Conservation (phyloP, 768 basidiomycete genomes). For the Hygrophorus russula region DNA sequence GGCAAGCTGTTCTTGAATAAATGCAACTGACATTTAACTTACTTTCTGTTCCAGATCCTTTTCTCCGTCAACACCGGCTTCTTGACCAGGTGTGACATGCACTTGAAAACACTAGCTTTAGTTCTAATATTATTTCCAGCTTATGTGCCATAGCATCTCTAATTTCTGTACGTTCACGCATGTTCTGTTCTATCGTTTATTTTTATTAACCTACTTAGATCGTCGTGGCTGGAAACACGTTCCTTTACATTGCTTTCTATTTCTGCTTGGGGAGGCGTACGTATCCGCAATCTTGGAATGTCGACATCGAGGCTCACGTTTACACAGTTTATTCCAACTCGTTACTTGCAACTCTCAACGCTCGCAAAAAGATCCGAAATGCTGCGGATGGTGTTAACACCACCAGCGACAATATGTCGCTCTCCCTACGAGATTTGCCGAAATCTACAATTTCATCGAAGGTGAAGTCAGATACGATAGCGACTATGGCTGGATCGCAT, state of each 20-base stretch:
- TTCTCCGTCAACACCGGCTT: constrained; percentile 44
- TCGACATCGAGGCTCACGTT: neutral
- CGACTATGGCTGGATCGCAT: neutral
- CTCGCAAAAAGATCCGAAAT: constrained; percentile 25
- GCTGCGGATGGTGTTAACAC: constrained; percentile 23
- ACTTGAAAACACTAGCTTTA: constrained; percentile 25
- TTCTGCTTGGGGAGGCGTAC: constrained; percentile 38
- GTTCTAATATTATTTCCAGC: constrained; percentile 12
- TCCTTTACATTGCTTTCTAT: constrained; percentile 42
- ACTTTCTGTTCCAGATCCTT: constrained; percentile 29
- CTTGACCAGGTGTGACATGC: constrained; percentile 19
- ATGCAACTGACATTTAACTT: neutral
- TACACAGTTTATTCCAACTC: constrained; percentile 38
- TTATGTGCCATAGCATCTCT: constrained; percentile 38
- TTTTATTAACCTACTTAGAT: constrained; percentile 16
- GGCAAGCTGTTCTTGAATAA: constrained; percentile 14
- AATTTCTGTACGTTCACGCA: constrained; percentile 24
- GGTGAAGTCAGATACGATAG: constrained; percentile 1
- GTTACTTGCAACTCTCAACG: constrained; percentile 41
- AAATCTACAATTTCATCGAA: neutral
- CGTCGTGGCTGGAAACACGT: constrained; percentile 22
- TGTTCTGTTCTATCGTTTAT: neutral
- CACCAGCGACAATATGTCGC: constrained; percentile 11
- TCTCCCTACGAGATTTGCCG: constrained; percentile 9
- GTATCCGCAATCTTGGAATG: constrained; percentile 12